A percentile compares a stretch with the other conserved stretches of the same genome.
These are phyloP conservation scores for Fusarium transvaalense DNA, from an alignment of 2,329 filamentous ascomycete genomes.

Conservation along the genomic window DNA sequence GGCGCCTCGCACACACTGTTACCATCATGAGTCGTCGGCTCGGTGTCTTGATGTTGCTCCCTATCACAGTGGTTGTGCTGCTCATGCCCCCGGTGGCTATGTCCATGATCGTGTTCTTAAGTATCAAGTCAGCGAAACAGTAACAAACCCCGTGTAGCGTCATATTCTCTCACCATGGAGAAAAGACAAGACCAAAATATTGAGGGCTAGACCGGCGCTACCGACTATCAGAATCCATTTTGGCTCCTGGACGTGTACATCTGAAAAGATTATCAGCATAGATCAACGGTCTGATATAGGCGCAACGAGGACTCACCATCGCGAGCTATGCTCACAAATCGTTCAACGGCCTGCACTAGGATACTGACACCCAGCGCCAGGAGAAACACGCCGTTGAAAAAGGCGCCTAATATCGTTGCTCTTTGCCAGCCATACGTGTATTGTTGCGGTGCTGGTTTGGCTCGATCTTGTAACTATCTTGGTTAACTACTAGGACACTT, in stretches of 20 bases:
- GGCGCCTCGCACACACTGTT: constrained; percentile 30
- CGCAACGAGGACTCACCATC: constrained; percentile 49
- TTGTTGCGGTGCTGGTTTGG: constrained; percentile 63
- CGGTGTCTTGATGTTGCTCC: constrained; percentile 19
- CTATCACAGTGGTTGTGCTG: constrained; percentile 14
- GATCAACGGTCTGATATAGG: background rate
- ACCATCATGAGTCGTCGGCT: constrained; percentile 16
- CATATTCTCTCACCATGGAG: constrained; percentile 67
- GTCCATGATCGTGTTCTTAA: constrained; percentile 54
- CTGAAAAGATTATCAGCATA: constrained; percentile 54
- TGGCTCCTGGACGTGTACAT: constrained; percentile 73
- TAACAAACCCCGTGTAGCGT: background rate
- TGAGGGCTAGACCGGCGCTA: constrained; percentile 73
- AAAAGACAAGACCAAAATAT: constrained; percentile 74
- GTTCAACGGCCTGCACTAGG: constrained; percentile 78
- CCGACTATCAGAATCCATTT: constrained; percentile 77
- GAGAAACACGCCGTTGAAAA: constrained; percentile 84
- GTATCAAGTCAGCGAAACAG: constrained; percentile 6
- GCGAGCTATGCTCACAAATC: constrained; percentile 70
- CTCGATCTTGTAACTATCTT: constrained; percentile 67
- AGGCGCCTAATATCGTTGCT: constrained; percentile 78
- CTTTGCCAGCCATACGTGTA: constrained; percentile 80
- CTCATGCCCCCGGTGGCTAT: constrained; percentile 53
- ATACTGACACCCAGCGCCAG: constrained; percentile 79
- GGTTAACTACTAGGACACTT: constrained; percentile 3